Conservation (phyloP, 257 asterid species). For the Fraxinus quadrangulata region DNA sequence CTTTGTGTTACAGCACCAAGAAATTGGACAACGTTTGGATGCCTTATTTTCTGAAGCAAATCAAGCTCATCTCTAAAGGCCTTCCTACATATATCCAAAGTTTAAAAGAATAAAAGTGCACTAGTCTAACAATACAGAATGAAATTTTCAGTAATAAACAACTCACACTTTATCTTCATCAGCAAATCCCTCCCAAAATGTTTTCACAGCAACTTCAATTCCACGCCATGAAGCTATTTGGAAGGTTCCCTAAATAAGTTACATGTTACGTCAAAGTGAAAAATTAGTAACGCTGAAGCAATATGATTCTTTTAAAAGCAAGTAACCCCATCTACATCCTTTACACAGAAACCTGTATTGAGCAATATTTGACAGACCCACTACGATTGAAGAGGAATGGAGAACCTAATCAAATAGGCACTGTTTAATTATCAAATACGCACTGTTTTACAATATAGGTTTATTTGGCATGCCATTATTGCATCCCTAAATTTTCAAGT, state of each 20-base stretch:
- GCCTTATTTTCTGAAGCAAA: constrained; percentile 87
- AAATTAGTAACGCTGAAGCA: background rate
- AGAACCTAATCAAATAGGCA: background rate
- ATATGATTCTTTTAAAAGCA: background rate
- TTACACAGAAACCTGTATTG: background rate
- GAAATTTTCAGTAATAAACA: constrained; percentile 12
- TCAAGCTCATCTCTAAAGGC: constrained; percentile 91
- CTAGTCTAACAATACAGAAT: background rate
- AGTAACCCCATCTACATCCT: background rate
- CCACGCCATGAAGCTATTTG: constrained; percentile 87
- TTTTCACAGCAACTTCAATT: constrained; percentile 86
- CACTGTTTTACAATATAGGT: background rate
- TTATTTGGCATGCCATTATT: background rate
- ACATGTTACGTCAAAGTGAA: constrained; percentile 2
- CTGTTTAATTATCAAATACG: background rate
- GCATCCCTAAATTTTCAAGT: background rate
- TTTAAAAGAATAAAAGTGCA: constrained; percentile 20
- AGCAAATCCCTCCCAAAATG: constrained; percentile 73
- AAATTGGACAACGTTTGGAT: constrained; percentile 95
- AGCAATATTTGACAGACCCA: background rate
- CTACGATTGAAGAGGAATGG: background rate
- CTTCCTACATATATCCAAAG: constrained; percentile 46
- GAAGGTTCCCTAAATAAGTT: constrained; percentile 71
- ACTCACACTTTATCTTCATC: constrained; percentile 92
- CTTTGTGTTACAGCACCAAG: constrained; percentile 98